These are phyloP conservation scores for Trichoderma erinaceum DNA, from an alignment of 495 filamentous ascomycete genomes.

Conservation along the genomic window DNA sequence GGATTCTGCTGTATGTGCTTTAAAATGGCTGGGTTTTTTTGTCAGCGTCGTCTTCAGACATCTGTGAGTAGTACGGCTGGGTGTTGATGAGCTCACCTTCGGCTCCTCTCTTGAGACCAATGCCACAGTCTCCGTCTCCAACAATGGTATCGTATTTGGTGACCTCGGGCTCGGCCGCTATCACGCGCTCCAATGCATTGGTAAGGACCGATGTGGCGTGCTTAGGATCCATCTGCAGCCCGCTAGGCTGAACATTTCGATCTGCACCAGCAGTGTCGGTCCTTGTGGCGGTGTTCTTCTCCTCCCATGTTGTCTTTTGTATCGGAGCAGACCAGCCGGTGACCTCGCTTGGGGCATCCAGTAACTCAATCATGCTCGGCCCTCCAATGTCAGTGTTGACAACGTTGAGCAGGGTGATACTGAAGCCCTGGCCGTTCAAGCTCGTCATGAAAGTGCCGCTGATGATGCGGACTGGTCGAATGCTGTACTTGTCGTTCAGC, in stretches of 20 bases:
- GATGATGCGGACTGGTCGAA: conserved; percentile 64
- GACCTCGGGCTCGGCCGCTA: conserved; percentile 73
- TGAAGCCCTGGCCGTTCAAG: conserved; percentile 89
- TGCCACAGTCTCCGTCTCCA: conserved; percentile 93
- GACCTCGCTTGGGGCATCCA: conserved; percentile 81
- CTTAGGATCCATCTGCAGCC: conserved; percentile 58
- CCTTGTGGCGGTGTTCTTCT: conserved; percentile 39
- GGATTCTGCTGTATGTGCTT: conserved; percentile 52
- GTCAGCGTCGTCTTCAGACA: not conserved
- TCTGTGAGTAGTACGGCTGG: conserved; percentile 7
- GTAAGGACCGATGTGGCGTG: conserved; percentile 54
- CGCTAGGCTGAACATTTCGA: conserved; percentile 55
- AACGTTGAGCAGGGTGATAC: conserved; percentile 74
- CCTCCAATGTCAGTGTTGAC: conserved; percentile 73
- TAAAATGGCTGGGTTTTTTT: conserved; percentile 52
- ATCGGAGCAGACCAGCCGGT: conserved; percentile 79
- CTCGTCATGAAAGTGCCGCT: conserved; percentile 75
- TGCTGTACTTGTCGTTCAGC: conserved; percentile 58
- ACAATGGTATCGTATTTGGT: conserved; percentile 88
- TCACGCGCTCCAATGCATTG: conserved; percentile 63
- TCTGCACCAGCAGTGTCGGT: conserved; percentile 35
- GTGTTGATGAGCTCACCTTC: conserved; percentile 49
- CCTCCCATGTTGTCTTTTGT: conserved; percentile 53
- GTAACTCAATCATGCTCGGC: conserved; percentile 74
- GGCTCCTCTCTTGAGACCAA: conserved; percentile 82